Base-by-base conservation (phyloP, 441 rosid genomes). In the Bruguiera hainesii region DNA sequence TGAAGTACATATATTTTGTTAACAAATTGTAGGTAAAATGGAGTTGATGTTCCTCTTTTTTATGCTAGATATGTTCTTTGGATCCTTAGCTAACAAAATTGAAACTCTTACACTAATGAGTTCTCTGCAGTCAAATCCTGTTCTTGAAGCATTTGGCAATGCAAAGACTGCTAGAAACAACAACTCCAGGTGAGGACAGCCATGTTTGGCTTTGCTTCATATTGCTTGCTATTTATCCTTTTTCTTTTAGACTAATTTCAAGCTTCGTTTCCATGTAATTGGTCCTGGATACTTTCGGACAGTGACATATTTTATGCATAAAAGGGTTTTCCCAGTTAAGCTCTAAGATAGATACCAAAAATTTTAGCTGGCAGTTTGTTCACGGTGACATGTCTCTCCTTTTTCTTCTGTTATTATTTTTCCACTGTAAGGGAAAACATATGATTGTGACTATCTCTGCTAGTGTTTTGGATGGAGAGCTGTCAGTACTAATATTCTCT, bases 141-240 rank as follows among this genome's bases (percentile, higher is more conserved):
- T 91, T 78, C 93, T 91, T 25, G 98, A 93, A 82, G 98, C 98
- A 61, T 93, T 93, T 78, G 98, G 98, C 74, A 93, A 93, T 69
- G 98, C 97, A 42, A 93, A 93, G 85, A 93, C 98, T 21, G 96
- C 84, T 57, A 89, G 83, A 74, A 93, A 93, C 79, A 85, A 87
- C 76, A 93, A 93, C 72, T 93, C 97, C 46, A 93, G 98, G 98
- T 93, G 74, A 76, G 75, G 68, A 65, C 60, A 60, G 25, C 39
- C n/a, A 13, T 30, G 56, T n/a, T 42, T 49, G 42, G 19, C 1
- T 33, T 33, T 23, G 31, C 49, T 35, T 52, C 19, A 56, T 63
- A 60, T 52, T 48, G 56, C n/a, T 30, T 19, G 30, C 39, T 49
- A 29, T 51, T 68, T 42, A 56, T 52, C 67, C 51, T 52, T 10